Evolutionary conservation across 2,329 filamentous ascomycete genomes (phyloP).

Genomic region (Clonostachys sp.): DNA sequence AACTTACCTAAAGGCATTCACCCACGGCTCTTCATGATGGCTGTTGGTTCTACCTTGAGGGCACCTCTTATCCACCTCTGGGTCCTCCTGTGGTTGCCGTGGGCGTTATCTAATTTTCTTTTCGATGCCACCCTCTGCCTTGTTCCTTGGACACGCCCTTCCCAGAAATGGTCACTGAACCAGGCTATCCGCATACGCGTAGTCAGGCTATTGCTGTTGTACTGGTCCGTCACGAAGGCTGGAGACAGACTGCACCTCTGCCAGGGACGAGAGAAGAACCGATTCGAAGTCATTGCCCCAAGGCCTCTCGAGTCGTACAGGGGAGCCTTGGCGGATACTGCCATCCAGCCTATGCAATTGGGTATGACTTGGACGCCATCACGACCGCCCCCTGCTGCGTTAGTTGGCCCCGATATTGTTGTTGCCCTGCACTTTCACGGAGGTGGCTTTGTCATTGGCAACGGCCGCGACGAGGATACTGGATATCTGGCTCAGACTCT

Average conservation of each 20-base stretch:
- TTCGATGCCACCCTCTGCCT: not conserved
- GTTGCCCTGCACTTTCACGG: constrained; percentile 23
- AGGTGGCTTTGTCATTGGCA: constrained; percentile 21
- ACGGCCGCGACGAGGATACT: constrained; percentile 19
- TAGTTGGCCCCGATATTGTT: constrained; percentile 3
- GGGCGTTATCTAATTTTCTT: no score
- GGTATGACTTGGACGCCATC: constrained; percentile 15
- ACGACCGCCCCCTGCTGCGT: constrained; percentile 4
- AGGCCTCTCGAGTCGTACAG: constrained; percentile 7
- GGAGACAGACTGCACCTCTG: constrained; percentile 6
- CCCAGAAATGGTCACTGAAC: constrained; percentile 2
- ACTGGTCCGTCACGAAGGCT: constrained; percentile 2
- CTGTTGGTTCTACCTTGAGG: no score
- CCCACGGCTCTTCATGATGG: no score
- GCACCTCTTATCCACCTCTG: no score
- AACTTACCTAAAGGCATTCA: no score
- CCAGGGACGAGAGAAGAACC: constrained; percentile 11
- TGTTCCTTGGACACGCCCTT: constrained; percentile 1
- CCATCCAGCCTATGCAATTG: constrained; percentile 7
- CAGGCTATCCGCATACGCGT: constrained; percentile 5
- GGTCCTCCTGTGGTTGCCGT: no score
- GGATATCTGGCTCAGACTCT: constrained; percentile 16
- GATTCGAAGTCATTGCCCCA: constrained; percentile 11
- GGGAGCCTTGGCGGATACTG: constrained; percentile 5
- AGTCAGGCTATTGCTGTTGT: constrained; percentile 2